Conservation (phyloP, 208 protist genomes). For the Leishmania mexicana region DNA sequence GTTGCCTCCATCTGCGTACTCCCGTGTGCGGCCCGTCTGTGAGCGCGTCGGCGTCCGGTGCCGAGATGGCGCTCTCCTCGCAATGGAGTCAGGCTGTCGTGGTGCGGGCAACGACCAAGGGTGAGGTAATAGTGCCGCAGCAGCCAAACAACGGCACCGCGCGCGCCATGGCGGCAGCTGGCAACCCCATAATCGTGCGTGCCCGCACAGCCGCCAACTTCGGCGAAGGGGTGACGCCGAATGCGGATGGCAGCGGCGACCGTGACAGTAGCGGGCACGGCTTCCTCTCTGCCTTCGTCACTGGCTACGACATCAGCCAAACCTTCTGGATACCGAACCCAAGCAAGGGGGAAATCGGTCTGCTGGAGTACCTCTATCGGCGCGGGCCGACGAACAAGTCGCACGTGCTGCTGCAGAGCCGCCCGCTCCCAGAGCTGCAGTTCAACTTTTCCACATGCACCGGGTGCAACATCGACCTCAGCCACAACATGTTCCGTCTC, state of each 20-base stretch:
- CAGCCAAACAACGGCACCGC: constrained; percentile 41
- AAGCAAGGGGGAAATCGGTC: constrained; percentile 54
- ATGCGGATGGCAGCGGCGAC: background rate
- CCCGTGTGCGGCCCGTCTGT: background rate
- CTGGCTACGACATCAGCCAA: constrained; percentile 43
- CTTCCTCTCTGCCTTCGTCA: constrained; percentile 9
- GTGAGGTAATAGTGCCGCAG: constrained; percentile 37
- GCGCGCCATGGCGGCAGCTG: constrained; percentile 47
- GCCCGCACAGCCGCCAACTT: constrained; percentile 43
- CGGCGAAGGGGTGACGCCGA: constrained; percentile 11
- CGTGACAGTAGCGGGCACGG: background rate
- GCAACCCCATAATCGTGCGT: constrained; percentile 70
- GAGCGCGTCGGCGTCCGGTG: background rate
- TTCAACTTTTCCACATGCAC: constrained; percentile 79
- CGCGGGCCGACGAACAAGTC: constrained; percentile 56
- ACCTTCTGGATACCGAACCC: constrained; percentile 80
- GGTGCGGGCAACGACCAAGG: constrained; percentile 43
- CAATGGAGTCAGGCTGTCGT: constrained; percentile 70
- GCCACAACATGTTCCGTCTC: constrained; percentile 76
- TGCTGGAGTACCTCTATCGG: constrained; percentile 66
- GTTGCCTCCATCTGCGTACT: background rate
- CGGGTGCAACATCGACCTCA: constrained; percentile 76
- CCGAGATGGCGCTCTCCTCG: constrained; percentile 56
- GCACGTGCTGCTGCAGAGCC: constrained; percentile 66
- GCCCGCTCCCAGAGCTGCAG: constrained; percentile 71